Percentiles rank a stretch among this genome's conserved stretches.
Conservation (phyloP, 208 protist species). For the Trypanosoma grayi region DNA sequence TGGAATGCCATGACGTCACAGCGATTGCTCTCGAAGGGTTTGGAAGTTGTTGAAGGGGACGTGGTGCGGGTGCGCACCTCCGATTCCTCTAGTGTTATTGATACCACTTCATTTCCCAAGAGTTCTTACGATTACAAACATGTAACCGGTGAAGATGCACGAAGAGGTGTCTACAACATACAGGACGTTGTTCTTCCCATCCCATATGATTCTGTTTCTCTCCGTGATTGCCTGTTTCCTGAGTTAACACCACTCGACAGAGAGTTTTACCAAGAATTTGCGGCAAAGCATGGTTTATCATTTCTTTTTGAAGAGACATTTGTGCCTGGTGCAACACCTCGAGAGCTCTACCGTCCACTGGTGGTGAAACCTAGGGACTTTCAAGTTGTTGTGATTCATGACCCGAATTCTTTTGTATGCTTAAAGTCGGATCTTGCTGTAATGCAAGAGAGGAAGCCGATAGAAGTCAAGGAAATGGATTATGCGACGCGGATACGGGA, state of each 20-base stretch:
- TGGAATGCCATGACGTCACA: constrained; percentile 88
- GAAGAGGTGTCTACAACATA: constrained; percentile 36
- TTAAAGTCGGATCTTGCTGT: constrained; percentile 79
- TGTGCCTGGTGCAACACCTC: not conserved
- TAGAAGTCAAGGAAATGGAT: constrained; percentile 38
- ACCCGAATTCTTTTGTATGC: constrained; percentile 64
- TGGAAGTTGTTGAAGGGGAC: constrained; percentile 58
- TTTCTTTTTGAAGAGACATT: constrained; percentile 34
- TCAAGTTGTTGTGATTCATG: constrained; percentile 46
- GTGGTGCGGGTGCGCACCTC: constrained; percentile 30
- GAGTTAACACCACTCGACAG: constrained; percentile 19
- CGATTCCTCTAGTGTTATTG: not conserved
- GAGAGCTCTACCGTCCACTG: constrained; percentile 44
- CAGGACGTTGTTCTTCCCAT: constrained; percentile 84
- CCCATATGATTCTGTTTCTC: constrained; percentile 23
- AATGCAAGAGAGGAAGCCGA: constrained; percentile 57
- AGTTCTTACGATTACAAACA: constrained; percentile 6
- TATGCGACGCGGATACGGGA: constrained; percentile 56
- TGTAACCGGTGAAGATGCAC: constrained; percentile 28
- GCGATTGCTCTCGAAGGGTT: constrained; percentile 43
- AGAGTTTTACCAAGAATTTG: constrained; percentile 33
- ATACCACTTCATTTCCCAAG: not conserved
- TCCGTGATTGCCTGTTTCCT: constrained; percentile 25
- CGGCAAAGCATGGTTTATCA: constrained; percentile 29
- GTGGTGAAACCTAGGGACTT: constrained; percentile 43